Conservation (phyloP, 768 basidiomycete species). For the Rhizopogon rudus region DNA sequence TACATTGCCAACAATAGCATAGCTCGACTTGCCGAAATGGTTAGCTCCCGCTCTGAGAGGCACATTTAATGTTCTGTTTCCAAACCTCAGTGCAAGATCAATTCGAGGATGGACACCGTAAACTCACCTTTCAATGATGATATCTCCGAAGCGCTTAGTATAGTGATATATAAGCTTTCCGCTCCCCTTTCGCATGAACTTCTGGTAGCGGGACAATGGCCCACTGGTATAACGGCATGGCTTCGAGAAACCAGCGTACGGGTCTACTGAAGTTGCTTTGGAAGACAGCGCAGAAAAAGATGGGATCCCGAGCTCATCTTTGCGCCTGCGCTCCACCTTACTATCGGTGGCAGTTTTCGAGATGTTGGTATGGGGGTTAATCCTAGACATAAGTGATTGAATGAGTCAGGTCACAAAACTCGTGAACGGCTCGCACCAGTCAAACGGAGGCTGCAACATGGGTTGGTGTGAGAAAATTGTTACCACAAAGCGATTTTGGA, state of each 20-base stretch:
- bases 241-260: slow-evolving; percentile 43
- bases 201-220: slow-evolving; percentile 43
- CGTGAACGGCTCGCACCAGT: slow-evolving; percentile 44
- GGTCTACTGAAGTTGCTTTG: slow-evolving; percentile 2
- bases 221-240: slow-evolving; percentile 35
- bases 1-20: not conserved
- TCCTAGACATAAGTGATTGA: slow-evolving; percentile 32
- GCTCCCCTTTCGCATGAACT: slow-evolving; percentile 29
- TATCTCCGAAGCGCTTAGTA: slow-evolving; percentile 36
- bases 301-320: slow-evolving; percentile 34
- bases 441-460: slow-evolving; percentile 51
- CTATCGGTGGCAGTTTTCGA: slow-evolving; percentile 29
- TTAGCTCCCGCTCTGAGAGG: slow-evolving; percentile 48
- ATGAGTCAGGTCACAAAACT: not conserved
- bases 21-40: slow-evolving; percentile 38
- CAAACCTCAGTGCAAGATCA: not conserved
- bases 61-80: slow-evolving; percentile 28
- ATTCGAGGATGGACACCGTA: not conserved
- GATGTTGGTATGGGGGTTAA: slow-evolving; percentile 47
- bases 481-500: slow-evolving; percentile 5
- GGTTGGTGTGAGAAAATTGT: slow-evolving; percentile 2
- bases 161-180: slow-evolving; percentile 51
- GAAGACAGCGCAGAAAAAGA: slow-evolving; percentile 36
- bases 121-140: slow-evolving; percentile 49
- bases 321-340: slow-evolving; percentile 30